These are phyloP conservation scores for Aspergillus indologenus DNA, from an alignment of 495 filamentous ascomycete genomes.

Conservation along the genomic window DNA sequence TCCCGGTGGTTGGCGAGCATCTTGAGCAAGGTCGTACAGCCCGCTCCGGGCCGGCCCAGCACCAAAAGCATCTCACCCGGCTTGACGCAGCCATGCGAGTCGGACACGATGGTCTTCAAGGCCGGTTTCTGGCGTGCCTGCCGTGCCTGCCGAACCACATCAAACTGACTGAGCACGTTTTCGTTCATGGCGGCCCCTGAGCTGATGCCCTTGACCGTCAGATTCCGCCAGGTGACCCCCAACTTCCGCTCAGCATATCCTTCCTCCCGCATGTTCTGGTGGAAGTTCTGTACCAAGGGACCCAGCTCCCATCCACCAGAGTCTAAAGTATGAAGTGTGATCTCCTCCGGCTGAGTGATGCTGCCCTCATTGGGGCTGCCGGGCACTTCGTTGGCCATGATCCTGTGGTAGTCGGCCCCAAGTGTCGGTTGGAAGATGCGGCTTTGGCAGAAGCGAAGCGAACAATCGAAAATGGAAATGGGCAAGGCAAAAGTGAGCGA, in stretches of 20 bases:
- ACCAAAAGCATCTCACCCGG: constrained; percentile 39
- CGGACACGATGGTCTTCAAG: constrained; percentile 10
- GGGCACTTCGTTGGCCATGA: no score
- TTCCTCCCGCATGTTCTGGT: no score
- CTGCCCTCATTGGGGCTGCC: no score
- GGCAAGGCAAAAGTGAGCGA: no score
- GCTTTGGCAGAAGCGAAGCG: no score
- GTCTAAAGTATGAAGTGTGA: no score
- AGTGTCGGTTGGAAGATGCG: no score
- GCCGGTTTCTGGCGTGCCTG: constrained; percentile 11
- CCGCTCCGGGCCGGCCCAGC: constrained; percentile 31
- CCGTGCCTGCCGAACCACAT: constrained; percentile 7
- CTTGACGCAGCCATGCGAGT: constrained; percentile 36
- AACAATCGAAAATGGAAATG: no score
- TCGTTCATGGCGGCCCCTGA: constrained; percentile 18
- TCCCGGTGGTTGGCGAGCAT: constrained; percentile 56
- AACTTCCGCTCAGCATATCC: background rate
- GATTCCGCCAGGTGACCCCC: background rate
- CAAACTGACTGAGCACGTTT: constrained; percentile 19
- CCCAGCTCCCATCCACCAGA: no score
- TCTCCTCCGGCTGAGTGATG: no score
- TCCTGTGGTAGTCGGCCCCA: no score
- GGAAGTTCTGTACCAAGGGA: no score
- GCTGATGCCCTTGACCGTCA: constrained; percentile 49
- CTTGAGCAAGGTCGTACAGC: constrained; percentile 49